Base-by-base conservation (phyloP, 140 eudicot species). In the Ambrosia hybrid region DNA sequence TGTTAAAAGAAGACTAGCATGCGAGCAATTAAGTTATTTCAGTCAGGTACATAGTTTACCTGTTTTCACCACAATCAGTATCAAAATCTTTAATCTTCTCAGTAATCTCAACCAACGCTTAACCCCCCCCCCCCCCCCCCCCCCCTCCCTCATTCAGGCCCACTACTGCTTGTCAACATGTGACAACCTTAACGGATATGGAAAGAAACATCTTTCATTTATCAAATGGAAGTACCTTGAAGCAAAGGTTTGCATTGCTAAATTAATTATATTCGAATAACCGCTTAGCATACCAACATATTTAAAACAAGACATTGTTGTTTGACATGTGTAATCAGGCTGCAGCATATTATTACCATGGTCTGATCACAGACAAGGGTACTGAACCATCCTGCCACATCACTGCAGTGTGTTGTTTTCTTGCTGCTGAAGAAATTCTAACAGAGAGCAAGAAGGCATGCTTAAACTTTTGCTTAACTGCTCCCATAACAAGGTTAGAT, bases 341-440 rank as follows among this genome's bases (percentile, higher is more conserved):
- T 79, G 96, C 96, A 67, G 96, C 99, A n/a, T 94, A 91, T 72
- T 91, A 91, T 68, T 91, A 83, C 74, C 91, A 91, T 74, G 95
- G 90, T 52, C 63, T 91, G 59, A 87, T 94, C 37, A 72, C 83
- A 1, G 97, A 94, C 78, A 88, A 90, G 83, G 95, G 96, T 33
- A 81, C 81, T 0, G 96, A 88, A 80, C 95, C 97, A 62, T 81
- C 92, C 4, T 76, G 85, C 80, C 99, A 90, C 74, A 72, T 83
- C 15, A 81, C 77, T 15, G 99, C 96, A 14, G 79, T 90, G 66
- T 84, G 88, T 78, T 94, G 95, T 72, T 88, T 94, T 76, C 84
- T 84, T 14, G 96, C 92, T 5, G 94, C 99, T 1, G 91, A 94
- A 82, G 90, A 88, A 59, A 80, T 90, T 16, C 67, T 94, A 59